Base-by-base conservation (phyloP, 345 rosid species). In the Aegle marmelos region DNA sequence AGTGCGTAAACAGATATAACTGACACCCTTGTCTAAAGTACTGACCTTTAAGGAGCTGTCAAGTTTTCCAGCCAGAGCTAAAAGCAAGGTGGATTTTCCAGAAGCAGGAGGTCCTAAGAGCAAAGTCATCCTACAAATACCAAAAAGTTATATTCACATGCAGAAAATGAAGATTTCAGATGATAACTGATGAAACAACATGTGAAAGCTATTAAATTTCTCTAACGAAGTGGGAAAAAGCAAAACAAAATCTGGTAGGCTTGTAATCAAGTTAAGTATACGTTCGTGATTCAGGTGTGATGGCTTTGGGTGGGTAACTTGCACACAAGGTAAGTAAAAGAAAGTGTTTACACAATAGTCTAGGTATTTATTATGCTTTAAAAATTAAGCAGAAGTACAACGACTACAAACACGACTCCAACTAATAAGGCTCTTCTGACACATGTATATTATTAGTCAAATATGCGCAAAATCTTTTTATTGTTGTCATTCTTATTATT, bases 81-180 rank as follows among this genome's bases (percentile, higher is more conserved):
- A 81, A 57, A 95, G 95, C 82, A 95, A 85, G 27, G 95, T 86
- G 33, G 98, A 92, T 84, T 93, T 93, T 10, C 99, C 99, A 0
- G 98, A 92, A 56, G 97, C 97, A 0, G 98, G 98, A 75, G 98
- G 98, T 85, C 98, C 98, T 74, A 95, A 81, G 36, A 95, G 91
- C 83, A 95, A 82, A 8, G 98, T 92, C 98, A 95, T 95, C 94
- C 98, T 95, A 53, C 61, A 74, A 60, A 4, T 64, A 11, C 41
- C 68, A 64, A 73, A 67, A 39, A 31, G 68, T 60, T 17, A 62
- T 34, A 39, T 25, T 45, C 68, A 48, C 36, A 62, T 6, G 11
- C 27, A n/a, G 30, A 19, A 34, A 70, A 50, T 7, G 77, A 28
- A 41, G 60, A 74, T 62, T 19, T 63, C 30, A 22, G 22, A 27